Evolutionary conservation across 2,329 filamentous ascomycete species (phyloP).

Genomic region (Trichophyton equinum): DNA sequence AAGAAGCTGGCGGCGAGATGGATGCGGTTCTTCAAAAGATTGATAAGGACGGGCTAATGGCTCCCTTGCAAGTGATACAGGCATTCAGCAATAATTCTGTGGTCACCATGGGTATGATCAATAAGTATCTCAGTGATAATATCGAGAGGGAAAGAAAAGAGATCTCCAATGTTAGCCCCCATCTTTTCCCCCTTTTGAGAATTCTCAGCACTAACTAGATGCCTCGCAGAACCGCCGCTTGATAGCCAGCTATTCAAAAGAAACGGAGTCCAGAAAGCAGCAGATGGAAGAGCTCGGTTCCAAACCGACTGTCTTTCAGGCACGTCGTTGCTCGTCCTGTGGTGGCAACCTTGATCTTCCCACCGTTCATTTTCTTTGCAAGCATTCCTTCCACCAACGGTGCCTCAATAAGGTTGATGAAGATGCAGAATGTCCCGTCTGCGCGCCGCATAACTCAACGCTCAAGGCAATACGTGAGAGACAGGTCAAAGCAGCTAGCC

Average conservation of each 20-base stretch:
- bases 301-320: slow-evolving; percentile 81
- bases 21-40: slow-evolving; percentile 71
- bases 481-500: slow-evolving; percentile 72
- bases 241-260: slow-evolving; percentile 68
- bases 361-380: slow-evolving; percentile 90
- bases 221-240: slow-evolving; percentile 54
- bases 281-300: slow-evolving; percentile 66
- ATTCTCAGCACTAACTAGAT: slow-evolving; percentile 3
- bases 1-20: slow-evolving; percentile 79
- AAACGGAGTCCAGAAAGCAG: slow-evolving; percentile 65
- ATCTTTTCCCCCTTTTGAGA: neutral
- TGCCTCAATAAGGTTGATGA: slow-evolving; percentile 61
- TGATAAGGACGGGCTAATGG: slow-evolving; percentile 82
- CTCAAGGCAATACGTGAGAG: slow-evolving; percentile 75
- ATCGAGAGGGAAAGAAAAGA: slow-evolving; percentile 81
- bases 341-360: slow-evolving; percentile 68
- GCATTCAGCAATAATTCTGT: slow-evolving; percentile 68
- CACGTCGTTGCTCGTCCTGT: slow-evolving; percentile 77
- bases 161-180: slow-evolving; percentile 47
- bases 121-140: slow-evolving; percentile 77
- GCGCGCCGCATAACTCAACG: slow-evolving; percentile 70
- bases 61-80: slow-evolving; percentile 90
- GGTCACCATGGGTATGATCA: slow-evolving; percentile 95
- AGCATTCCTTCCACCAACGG: slow-evolving; percentile 89
- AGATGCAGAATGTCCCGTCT: slow-evolving; percentile 71